phyloP scores from a whole-genome alignment of 768 basidiomycete genomes.

The Boletus edulis region DNA sequence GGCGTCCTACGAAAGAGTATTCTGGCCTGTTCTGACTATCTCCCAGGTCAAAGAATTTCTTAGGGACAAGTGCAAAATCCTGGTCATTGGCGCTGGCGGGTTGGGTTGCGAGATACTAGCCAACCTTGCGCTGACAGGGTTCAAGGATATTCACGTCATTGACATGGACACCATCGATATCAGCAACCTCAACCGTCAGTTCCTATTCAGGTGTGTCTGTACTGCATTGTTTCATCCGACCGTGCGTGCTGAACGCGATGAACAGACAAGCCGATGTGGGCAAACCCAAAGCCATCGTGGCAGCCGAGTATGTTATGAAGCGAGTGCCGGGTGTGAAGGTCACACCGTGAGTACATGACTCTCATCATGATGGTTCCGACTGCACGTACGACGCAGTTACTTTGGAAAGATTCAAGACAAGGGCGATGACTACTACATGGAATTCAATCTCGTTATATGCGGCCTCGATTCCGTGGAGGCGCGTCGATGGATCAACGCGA shows the following conservation, averaged over 20 bases:
- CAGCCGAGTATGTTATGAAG: slow-evolving; percentile 96
- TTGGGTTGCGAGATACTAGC: slow-evolving; percentile 97
- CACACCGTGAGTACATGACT: slow-evolving; percentile 69
- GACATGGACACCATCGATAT: slow-evolving; percentile 99
- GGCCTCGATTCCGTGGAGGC: slow-evolving; percentile 98
- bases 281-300: slow-evolving; percentile 87
- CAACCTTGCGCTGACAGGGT: slow-evolving; percentile 93
- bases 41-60: slow-evolving; percentile 84
- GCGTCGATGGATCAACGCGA: slow-evolving; percentile 98
- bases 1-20: slow-evolving; percentile 13
- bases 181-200: slow-evolving; percentile 97
- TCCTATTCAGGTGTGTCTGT: slow-evolving; percentile 79
- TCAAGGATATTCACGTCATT: slow-evolving; percentile 98
- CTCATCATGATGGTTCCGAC: background rate
- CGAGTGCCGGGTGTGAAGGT: slow-evolving; percentile 96
- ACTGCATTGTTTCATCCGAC: background rate
- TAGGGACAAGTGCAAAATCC: slow-evolving; percentile 79
- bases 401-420: slow-evolving; percentile 99
- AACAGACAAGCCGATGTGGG: slow-evolving; percentile 86
- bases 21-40: background rate
- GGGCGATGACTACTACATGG: slow-evolving; percentile 89
- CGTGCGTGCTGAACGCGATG: background rate
- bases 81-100: slow-evolving; percentile 98
- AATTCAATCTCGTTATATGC: slow-evolving; percentile 96
- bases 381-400: slow-evolving; percentile 52